Evolutionary conservation across 352 stramenopile genomes (phyloP), one percentile per base, ranked within the genome.

Genomic region (Globisporangium okanoganense): DNA sequence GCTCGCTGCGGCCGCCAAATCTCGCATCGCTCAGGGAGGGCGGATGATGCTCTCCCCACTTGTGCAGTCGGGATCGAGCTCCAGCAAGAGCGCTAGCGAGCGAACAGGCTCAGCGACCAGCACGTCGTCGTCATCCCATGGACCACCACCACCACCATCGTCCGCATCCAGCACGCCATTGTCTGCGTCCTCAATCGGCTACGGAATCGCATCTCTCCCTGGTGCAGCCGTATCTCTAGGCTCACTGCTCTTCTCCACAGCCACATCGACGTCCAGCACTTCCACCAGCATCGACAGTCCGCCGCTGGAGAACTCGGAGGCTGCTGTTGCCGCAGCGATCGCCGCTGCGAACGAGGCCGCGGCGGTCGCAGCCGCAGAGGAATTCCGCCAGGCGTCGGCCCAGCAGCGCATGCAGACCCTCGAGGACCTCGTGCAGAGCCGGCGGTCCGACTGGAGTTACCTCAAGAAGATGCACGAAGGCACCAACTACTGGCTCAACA

Each of bases 401-500:
- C 79, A 92, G 63, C 85, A 94, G 65, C 70, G 79, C 31, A 83
- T 88, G 74, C 75, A 76, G 51, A 75, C 90, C 36, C 56, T 94
- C 35, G 85, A 91, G 53, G 76, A 91, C 22, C 73, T 94, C 13
- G 79, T 92, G 44, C 75, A 88, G 72, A 68, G 79, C 29, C 78
- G 85, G 14, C 82, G 83, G 24, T 78, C 76, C 13, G 85, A 94
- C 72, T 91, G 80, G 76, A 88, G 66, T 45, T 94, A 94, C 67
- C 58, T 94, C 35, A 90, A 90, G 61, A 70, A 75, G 20, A 90
- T 94, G 79, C 85, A 94, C 56, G 70, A 83, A 61, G 82, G 82
- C 18, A 85, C 76, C 18, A 87, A 86, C 66, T 89, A 88, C 58
- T 94, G 84, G 85, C 72, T 94, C 35, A 94, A 92, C 68, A 62